These are phyloP conservation scores for Claviceps pazoutovae DNA, from an alignment of 2,329 filamentous ascomycete species.

Conservation along the genomic window DNA sequence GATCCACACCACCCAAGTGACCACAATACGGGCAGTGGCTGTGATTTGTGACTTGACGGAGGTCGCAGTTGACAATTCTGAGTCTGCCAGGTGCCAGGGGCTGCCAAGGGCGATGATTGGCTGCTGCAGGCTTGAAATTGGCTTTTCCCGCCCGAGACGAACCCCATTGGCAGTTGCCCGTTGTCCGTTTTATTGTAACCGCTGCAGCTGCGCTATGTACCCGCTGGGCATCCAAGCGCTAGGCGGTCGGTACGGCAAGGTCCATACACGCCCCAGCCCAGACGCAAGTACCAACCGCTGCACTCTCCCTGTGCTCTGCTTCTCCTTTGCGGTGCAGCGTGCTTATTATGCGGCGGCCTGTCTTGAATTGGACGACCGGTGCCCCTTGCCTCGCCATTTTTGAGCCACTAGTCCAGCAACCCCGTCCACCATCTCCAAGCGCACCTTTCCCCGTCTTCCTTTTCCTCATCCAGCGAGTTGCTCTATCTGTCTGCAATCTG, in stretches of 20 bases:
- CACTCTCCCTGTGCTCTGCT: background rate
- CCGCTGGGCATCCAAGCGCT: too few relatives aligned
- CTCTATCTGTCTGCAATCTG: conserved; percentile 2
- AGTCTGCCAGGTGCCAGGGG: background rate
- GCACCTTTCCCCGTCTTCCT: conserved; percentile 4
- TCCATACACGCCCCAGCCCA: background rate
- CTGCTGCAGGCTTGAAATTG: conserved; percentile 10
- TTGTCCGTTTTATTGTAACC: background rate
- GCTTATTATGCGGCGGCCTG: background rate
- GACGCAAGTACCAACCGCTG: background rate
- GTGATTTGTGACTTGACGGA: background rate
- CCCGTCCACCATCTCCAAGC: conserved; percentile 6
- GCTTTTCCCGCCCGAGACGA: conserved; percentile 1
- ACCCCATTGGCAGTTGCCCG: background rate
- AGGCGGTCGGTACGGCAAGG: background rate
- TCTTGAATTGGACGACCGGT: background rate
- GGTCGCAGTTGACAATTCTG: background rate
- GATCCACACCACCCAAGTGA: background rate
- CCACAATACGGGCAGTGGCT: background rate
- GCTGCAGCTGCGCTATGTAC: background rate
- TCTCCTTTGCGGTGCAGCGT: background rate
- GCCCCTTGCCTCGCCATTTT: conserved; percentile 3
- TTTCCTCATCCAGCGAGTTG: conserved; percentile 7
- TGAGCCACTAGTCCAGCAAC: conserved; percentile 3
- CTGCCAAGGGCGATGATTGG: background rate